Percentiles rank a stretch among this genome's conserved stretches.
phyloP scores from a whole-genome alignment of 805 yeast genomes.

The Candida xiaguanensis region DNA sequence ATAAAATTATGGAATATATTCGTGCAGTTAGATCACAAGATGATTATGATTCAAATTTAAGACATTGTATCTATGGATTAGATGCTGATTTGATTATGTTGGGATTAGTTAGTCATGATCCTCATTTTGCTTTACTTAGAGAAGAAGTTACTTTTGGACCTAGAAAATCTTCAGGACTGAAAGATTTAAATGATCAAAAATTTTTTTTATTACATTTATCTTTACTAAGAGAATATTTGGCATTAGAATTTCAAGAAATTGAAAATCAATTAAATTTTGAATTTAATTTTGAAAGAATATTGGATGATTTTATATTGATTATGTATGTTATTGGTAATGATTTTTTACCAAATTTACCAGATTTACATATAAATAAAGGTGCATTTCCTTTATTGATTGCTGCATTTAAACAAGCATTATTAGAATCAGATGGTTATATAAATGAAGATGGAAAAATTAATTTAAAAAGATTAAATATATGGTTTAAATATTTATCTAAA shows the following conservation, averaged over 20 bases:
- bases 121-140: constrained; percentile 90
- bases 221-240: constrained; percentile 84
- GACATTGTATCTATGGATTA: constrained; percentile 93
- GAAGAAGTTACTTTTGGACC: constrained; percentile 93
- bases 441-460: constrained; percentile 82
- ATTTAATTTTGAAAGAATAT: constrained; percentile 80
- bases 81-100: constrained; percentile 96
- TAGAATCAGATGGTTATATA: constrained; percentile 75
- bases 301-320: constrained; percentile 90
- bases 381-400: constrained; percentile 91
- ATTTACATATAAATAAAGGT: constrained; percentile 87
- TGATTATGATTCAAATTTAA: constrained; percentile 69
- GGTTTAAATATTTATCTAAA: constrained; percentile 72
- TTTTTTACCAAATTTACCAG: constrained; percentile 95
- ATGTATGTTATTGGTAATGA: constrained; percentile 97
- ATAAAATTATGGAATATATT: constrained; percentile 91
- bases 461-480: constrained; percentile 62
- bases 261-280: constrained; percentile 60
- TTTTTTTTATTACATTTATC: constrained; percentile 83
- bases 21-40: constrained; percentile 73
- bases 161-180: constrained; percentile 27
- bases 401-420: constrained; percentile 79
- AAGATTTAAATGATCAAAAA: constrained; percentile 67
- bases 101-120: constrained; percentile 88
- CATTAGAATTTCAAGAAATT: constrained; percentile 75